These are phyloP conservation scores for Saussurea involucrata DNA, from an alignment of 129 eudicot genomes.

Conservation along the genomic window DNA sequence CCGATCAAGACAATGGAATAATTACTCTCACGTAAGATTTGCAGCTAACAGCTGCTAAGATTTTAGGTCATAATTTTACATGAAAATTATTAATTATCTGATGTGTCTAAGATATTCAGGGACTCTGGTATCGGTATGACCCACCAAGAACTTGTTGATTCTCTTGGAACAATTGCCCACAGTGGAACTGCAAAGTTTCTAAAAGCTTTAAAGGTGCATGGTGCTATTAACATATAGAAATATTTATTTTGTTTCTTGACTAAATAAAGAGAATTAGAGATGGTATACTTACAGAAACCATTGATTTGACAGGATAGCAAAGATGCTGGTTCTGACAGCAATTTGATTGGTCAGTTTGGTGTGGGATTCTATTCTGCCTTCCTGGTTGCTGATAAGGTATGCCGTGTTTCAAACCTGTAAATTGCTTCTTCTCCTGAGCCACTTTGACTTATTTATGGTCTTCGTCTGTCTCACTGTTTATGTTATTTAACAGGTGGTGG, in stretches of 20 bases:
- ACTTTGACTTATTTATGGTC: neutral
- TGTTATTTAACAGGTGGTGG: constrained; percentile 63
- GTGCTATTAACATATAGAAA: neutral
- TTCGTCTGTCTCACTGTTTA: constrained; percentile 5
- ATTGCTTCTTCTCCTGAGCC: neutral
- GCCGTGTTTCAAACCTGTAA: neutral
- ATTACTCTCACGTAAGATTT: constrained; percentile 72
- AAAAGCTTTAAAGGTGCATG: constrained; percentile 75
- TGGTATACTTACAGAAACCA: constrained; percentile 5
- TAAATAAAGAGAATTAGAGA: neutral
- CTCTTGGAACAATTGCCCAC: constrained; percentile 95
- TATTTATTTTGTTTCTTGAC: neutral
- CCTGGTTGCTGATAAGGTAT: constrained; percentile 78
- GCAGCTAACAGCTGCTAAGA: neutral
- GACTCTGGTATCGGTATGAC: constrained; percentile 98
- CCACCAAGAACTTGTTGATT: constrained; percentile 85
- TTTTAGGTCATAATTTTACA: neutral
- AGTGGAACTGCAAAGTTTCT: constrained; percentile 98
- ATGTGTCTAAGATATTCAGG: constrained; percentile 33
- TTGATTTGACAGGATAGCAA: constrained; percentile 74
- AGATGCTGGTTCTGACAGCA: constrained; percentile 92
- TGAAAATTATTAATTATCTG: neutral
- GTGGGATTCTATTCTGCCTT: constrained; percentile 98
- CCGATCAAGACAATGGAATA: constrained; percentile 86
- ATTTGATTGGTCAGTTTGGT: constrained; percentile 97